A percentile compares a stretch with the other conserved stretches of the same genome.
These are phyloP conservation scores for Colletotrichum sp. DNA, from an alignment of 2,329 filamentous ascomycete species.

Conservation along the genomic window DNA sequence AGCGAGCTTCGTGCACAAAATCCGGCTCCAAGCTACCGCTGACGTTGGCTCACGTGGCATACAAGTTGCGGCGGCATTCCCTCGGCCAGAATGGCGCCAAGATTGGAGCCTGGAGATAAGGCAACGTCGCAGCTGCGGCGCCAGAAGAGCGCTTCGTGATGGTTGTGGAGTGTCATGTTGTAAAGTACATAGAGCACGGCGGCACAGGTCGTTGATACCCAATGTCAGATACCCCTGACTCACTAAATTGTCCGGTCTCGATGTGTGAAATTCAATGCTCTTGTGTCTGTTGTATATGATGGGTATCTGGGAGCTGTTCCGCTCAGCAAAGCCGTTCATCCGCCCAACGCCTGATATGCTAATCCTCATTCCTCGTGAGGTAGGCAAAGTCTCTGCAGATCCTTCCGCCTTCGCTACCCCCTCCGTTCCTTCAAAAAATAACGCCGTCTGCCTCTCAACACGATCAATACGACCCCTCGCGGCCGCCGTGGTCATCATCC, in stretches of 20 bases:
- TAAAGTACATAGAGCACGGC: not conserved
- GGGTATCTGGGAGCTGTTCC: slow-evolving; percentile 17
- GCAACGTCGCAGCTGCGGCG: not conserved
- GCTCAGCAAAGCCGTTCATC: slow-evolving; percentile 17
- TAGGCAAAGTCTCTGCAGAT: not conserved
- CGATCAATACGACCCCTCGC: slow-evolving; percentile 22
- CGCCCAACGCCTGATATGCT: slow-evolving; percentile 16
- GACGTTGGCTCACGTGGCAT: not conserved
- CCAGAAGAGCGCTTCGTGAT: not conserved
- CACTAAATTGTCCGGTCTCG: not conserved
- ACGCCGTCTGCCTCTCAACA: not conserved
- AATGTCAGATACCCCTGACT: not conserved
- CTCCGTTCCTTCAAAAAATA: not conserved
- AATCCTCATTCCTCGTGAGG: not conserved
- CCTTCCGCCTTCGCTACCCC: slow-evolving; percentile 1
- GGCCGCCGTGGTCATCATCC: slow-evolving; percentile 51
- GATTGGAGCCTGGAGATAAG: not conserved
- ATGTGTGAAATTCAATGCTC: not conserved
- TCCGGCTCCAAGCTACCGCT: not conserved
- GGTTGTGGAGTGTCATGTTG: not conserved
- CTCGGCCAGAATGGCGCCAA: not conserved
- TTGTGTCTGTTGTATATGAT: not conserved
- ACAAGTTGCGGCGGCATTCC: not conserved
- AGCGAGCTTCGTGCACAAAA: not conserved
- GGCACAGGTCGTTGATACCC: slow-evolving; percentile 11